phyloP scores from a whole-genome alignment of 1,284 basidiomycete genomes.

The Microbotryum lychnidis-dioicae region DNA sequence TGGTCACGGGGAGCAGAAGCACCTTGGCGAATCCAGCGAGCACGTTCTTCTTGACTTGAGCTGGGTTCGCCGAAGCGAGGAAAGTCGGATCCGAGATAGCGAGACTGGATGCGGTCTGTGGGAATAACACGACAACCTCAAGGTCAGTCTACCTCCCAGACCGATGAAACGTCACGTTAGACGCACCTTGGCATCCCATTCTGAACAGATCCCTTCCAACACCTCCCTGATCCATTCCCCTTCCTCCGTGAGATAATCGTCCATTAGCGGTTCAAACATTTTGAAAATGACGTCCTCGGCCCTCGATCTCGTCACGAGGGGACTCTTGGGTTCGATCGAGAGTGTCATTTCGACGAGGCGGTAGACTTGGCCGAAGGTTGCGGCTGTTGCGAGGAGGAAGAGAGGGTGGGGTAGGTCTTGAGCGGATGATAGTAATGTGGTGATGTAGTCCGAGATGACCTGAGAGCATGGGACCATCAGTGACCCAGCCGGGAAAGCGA shows the following conservation, averaged over 20 bases:
- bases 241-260: slow-evolving; percentile 93
- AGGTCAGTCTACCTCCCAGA: slow-evolving; percentile 1
- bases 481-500: slow-evolving; percentile 27
- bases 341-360: slow-evolving; percentile 71
- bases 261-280: slow-evolving; percentile 93
- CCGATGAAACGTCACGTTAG: background rate
- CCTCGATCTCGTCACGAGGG: slow-evolving; percentile 43
- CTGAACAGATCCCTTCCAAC: slow-evolving; percentile 65
- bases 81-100: slow-evolving; percentile 50
- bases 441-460: slow-evolving; percentile 72
- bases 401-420: slow-evolving; percentile 63
- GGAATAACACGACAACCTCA: slow-evolving; percentile 1
- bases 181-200: slow-evolving; percentile 64
- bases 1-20: slow-evolving; percentile 84
- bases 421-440: slow-evolving; percentile 64
- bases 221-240: slow-evolving; percentile 66
- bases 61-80: slow-evolving; percentile 75
- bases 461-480: slow-evolving; percentile 29
- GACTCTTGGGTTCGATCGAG: slow-evolving; percentile 35
- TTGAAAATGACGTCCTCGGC: slow-evolving; percentile 78
- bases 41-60: slow-evolving; percentile 83
- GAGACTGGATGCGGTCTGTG: slow-evolving; percentile 21
- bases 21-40: slow-evolving; percentile 84
- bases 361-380: slow-evolving; percentile 80
- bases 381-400: slow-evolving; percentile 78